Evolutionary conservation across 2,329 filamentous ascomycete species (phyloP).

Genomic region (Grosmannia serpens): DNA sequence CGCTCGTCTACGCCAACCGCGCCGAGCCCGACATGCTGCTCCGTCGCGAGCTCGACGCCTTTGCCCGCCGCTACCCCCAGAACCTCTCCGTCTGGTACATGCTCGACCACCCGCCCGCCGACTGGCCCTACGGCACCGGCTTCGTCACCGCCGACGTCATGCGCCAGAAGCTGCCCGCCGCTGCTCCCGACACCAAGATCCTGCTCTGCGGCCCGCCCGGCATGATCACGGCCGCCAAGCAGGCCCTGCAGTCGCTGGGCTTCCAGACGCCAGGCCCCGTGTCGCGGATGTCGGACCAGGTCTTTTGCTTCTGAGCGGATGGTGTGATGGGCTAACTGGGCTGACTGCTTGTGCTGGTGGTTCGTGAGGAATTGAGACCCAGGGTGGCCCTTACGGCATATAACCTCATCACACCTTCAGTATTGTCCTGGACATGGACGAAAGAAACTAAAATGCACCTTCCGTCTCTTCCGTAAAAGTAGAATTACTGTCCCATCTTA

Average conservation of each 20-base stretch:
- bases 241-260: conserved; percentile 33
- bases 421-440: too few species aligned
- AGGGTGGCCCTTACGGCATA: too few species aligned
- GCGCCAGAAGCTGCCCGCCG: conserved; percentile 32
- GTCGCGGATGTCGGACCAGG: conserved; percentile 40
- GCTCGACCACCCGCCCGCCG: conserved; percentile 32
- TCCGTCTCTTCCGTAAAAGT: too few species aligned
- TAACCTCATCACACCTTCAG: too few species aligned
- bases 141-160: conserved; percentile 41
- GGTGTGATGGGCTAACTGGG: too few species aligned
- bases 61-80: conserved; percentile 35
- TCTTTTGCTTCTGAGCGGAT: conserved; percentile 37
- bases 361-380: too few species aligned
- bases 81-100: conserved; percentile 47
- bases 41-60: conserved; percentile 40
- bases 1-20: conserved; percentile 47
- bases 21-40: conserved; percentile 49
- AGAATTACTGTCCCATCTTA: too few species aligned
- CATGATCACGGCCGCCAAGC: conserved; percentile 47
- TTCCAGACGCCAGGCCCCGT: conserved; percentile 37
- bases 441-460: too few species aligned
- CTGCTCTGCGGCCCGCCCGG: conserved; percentile 50
- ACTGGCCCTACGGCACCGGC: conserved; percentile 37
- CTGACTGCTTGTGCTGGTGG: too few species aligned
- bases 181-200: conserved; percentile 35